Evolutionary conservation across 768 basidiomycete species (phyloP), one percentile per base, ranked within the genome.

Genomic region (Dendrothele bispora): DNA sequence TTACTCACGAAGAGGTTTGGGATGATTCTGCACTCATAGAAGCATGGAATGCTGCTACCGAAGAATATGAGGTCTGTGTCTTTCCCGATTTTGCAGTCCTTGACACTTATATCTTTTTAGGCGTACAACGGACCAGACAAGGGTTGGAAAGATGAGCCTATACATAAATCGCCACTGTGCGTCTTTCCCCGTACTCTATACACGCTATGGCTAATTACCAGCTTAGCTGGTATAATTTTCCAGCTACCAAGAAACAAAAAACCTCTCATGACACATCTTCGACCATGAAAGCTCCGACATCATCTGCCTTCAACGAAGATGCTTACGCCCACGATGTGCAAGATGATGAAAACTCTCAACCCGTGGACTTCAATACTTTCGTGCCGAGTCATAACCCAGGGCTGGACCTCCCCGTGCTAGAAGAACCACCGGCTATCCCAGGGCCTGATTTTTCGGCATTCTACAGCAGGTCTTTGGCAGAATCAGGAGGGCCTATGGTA

Each of bases 41-140:
- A 43, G 90, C 90, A 17, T 91, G 90, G 90, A 78, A 91, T 61
- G 84, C 89, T 50, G 90, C 90, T 15, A 81, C 76, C 53, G 87
- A 87, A 48, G 90, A 92, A 61, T 92, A 91, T 55, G 75, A 87
- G 68, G 82, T 82, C 53, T 39, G 66, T 64, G 14, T 39, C 42
- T 5, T 2, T 18, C 18, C 26, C 17, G 8, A 21, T 5, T 18
- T n/a, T 34, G 5, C 20, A 27, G 17, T 28, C 3, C 4, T 39
- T 27, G 26, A 50, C 54, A 34, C 39, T 49, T 30, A 14, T 4
- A 21, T 15, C 36, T 35, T 18, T 4, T 38, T 55, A 83, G 81
- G 79, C 78, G 15, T 80, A 74, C 54, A 79, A 92, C 57, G 90
- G 89, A 0, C 72, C 74, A 14, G 80, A 77, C 4, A 82, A 88